Base-by-base conservation (phyloP, 2,329 filamentous ascomycete species). In the Xylariaceae sp. region DNA sequence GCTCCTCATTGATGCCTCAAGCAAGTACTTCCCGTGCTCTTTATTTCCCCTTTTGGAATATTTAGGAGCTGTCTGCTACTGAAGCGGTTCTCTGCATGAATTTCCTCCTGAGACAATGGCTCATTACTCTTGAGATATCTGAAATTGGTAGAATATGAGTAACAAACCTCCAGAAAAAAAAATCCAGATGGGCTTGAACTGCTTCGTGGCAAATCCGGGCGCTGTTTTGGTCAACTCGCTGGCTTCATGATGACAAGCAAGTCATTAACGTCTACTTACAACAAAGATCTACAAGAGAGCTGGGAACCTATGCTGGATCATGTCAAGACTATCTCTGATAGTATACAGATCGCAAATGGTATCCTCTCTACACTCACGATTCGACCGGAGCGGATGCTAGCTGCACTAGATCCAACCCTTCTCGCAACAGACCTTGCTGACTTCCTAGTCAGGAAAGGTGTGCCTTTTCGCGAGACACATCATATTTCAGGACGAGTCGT, bases 251-350 rank as follows among this genome's bases (percentile, higher is more conserved):
- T 83, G 70, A 87, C 82, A 29, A 75, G 71, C 44, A 78, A 79
- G 64, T 85, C 85, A 45, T 78, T 93, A 22, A 86, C 88, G 2
- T 86, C 79, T 35, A 89, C 86, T 3, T 94, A 94, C 74, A 92
- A 94, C 74, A 95, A 94, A 69, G 88, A 95, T 64, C 69, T 94
- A n/a, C 88, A 95, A 68, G 89, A 95, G 69, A 85, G 81, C 47
- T 83, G 88, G 50, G 86, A 94, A 73, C 85, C 86, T n/a, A 81
- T 95, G 69, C 79, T 95, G 39, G 88, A 94, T 66, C 80, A 84
- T 64, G 79, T 91, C 67, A 87, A 90, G 76, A 92, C 88, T 5
- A 76, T 93, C 50, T 78, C 77, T 45, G 86, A 94, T 72, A 89
- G 85, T 61, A 77, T 94, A 44, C 82, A 85, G 65, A 95, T 95